Percentiles rank a stretch among this genome's conserved stretches.
These are phyloP conservation scores for Saccharomycopsis hybrid DNA, from an alignment of 1,139 yeast genomes.

Conservation along the genomic window DNA sequence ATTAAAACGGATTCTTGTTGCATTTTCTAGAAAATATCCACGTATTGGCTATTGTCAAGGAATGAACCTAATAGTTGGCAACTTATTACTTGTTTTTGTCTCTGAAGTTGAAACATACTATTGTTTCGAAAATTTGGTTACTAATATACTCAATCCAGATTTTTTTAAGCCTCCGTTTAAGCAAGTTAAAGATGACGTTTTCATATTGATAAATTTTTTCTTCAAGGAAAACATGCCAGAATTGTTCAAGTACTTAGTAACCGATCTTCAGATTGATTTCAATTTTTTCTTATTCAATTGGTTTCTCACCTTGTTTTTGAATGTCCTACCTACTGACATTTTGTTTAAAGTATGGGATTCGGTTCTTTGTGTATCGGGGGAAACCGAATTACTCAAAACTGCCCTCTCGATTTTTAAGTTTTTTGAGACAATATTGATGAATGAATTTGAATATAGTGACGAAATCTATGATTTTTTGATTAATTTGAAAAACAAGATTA, in stretches of 20 bases:
- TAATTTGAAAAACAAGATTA: conserved; percentile 29
- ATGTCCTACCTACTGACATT: conserved; percentile 45
- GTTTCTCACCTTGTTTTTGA: conserved; percentile 54
- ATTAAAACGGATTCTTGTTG: conserved; percentile 43
- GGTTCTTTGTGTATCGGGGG: conserved; percentile 38
- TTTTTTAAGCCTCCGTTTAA: conserved; percentile 39
- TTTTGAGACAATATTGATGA: conserved; percentile 33
- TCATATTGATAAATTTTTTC: conserved; percentile 25
- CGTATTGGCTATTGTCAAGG: conserved; percentile 57
- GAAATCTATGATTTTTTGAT: conserved; percentile 41
- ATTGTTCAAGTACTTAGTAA: conserved; percentile 34
- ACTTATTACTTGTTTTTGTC: conserved; percentile 39
- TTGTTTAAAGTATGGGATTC: conserved; percentile 50
- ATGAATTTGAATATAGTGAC: conserved; percentile 29
- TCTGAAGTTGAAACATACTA: conserved; percentile 54
- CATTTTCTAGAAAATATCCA: conserved; percentile 45
- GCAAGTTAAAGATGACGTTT: conserved; percentile 39
- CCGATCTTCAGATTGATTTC: conserved; percentile 36
- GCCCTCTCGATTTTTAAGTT: conserved; percentile 39
- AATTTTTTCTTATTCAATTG: conserved; percentile 52
- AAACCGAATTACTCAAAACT: conserved; percentile 31
- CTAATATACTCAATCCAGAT: conserved; percentile 45
- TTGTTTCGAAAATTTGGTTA: conserved; percentile 46
- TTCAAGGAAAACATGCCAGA: conserved; percentile 35
- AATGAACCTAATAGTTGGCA: conserved; percentile 56